Evolutionary conservation across 495 filamentous ascomycete species (phyloP), one percentile per base, ranked within the genome.

Genomic region (Penicillium salamii): DNA sequence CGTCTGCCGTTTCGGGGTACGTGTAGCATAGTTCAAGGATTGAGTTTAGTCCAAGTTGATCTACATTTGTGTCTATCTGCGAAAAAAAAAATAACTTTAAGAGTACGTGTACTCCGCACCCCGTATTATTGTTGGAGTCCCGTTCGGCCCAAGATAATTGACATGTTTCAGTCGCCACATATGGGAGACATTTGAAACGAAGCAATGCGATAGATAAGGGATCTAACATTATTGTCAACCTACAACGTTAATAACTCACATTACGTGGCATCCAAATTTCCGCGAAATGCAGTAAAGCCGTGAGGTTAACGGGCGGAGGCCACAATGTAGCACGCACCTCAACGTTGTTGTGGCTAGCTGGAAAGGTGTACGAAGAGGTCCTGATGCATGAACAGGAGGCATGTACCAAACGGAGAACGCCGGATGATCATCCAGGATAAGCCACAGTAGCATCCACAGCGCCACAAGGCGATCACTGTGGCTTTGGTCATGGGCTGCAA

Each of bases 391-490:
- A 48, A 26, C 14, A 52, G 42, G 23, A 41, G 47, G 36, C 20
- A 60, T 54, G 53, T 52, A 48, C 34, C 21, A 36, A 54, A 52
- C 46, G 12, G 7, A 38, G 9, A 37, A 55, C 18, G 15, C 36
- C 35, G 31, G 32, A 47, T 18, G 34, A 50, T 50, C 47, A 36
- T 20, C 24, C 29, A 24, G 15, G 41, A 14, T 49, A 23, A 56
- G 59, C 59, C 53, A 54, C 57, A 48, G 36, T 19, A 21, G 17
- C 28, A 46, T 53, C 8, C n/a, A 13, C 13, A 3, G 14, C 28
- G 57, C 57, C 54, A 55, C 53, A 20, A 14, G 9, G 5, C 12
- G 50, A 29, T 17, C 44, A 36, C 20, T 31, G 53, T 50, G 53
- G 17, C 9, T 31, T 0, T 36, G 49, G 33, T 53, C 52, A 44